Base-by-base conservation (phyloP, 2,329 filamentous ascomycete genomes). In the Penicillium sp. region DNA sequence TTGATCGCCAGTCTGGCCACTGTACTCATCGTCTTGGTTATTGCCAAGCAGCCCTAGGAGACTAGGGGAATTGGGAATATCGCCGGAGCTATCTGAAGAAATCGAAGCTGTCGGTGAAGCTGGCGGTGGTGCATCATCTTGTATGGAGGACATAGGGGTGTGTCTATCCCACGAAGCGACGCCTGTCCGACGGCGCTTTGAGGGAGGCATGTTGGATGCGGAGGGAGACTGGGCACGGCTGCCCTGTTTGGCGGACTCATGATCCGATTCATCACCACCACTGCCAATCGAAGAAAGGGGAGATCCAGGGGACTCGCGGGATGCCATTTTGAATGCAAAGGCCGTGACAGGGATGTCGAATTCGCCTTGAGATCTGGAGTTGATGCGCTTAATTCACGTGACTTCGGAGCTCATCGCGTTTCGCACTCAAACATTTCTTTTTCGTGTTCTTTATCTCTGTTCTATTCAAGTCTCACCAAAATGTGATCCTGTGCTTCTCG, bases 1-100 rank as follows among this genome's bases (percentile, higher is more conserved):
- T 61, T 90, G 85, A 52, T 87, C 84, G 50, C 82, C 79, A 46
- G 63, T 60, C 41, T 79, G 77, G 42, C 85, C 83, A 46, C 85
- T 84, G 50, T 87, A 84, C 44, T 86, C 82, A 28, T 69, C 66
- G 36, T 68, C 66, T 39, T 65, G 55, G 37, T 55, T 60, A 39
- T 59, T 61, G 2, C 67, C 67, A 34, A 68, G 63, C 41, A 61
- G 60, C 40, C 55, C 61, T 41, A 56, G 52, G 25, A 26, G 79
- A 69, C 57, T 83, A 59, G 68, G 84, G 1, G 82, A 85, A 57
- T 78, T 82, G 16, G 85, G 85, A 32, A 89, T 79, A 40, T 87
- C 88, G 62, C 87, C 87, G 22, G 85, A 89, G 33, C 85, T 93
- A 65, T 98, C 92, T 36, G 85, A 87, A 6, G 88, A 95, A 43